These are phyloP conservation scores for Ophiostoma himal-ulmi DNA, from an alignment of 2,329 filamentous ascomycete species.

Conservation along the genomic window DNA sequence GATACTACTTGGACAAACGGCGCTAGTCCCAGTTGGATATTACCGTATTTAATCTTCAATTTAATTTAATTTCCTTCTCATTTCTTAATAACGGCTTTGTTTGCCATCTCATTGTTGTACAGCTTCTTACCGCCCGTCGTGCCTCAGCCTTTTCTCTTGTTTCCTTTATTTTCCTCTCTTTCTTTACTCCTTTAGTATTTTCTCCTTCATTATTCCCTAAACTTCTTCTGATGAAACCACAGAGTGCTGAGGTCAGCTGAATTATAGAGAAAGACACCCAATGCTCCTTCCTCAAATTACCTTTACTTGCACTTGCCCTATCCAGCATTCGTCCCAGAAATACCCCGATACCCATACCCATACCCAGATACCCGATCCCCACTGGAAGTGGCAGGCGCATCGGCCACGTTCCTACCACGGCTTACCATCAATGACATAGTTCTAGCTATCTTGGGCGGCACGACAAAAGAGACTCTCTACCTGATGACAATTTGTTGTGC, in stretches of 20 bases:
- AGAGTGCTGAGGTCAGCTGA: background rate
- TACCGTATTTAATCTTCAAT: background rate
- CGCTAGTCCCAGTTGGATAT: background rate
- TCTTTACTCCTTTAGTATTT: background rate
- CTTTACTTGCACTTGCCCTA: background rate
- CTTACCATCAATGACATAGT: background rate
- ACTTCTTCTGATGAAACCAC: background rate
- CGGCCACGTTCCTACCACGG: background rate
- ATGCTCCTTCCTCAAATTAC: background rate
- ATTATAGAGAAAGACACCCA: background rate
- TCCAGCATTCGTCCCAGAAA: background rate
- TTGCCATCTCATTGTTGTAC: background rate
- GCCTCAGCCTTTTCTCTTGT: background rate
- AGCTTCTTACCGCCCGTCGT: background rate
- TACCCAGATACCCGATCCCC: background rate
- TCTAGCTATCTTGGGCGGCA: background rate
- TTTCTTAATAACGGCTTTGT: background rate
- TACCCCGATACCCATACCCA: background rate
- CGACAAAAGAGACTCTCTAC: no score
- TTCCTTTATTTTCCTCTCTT: background rate
- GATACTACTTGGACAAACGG: background rate
- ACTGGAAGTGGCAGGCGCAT: background rate
- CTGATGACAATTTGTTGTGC: background rate
- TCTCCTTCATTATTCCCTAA: no score
- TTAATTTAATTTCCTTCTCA: background rate